Evolutionary conservation across 257 asterid species (phyloP).

Genomic region (Petrea volubilis): DNA sequence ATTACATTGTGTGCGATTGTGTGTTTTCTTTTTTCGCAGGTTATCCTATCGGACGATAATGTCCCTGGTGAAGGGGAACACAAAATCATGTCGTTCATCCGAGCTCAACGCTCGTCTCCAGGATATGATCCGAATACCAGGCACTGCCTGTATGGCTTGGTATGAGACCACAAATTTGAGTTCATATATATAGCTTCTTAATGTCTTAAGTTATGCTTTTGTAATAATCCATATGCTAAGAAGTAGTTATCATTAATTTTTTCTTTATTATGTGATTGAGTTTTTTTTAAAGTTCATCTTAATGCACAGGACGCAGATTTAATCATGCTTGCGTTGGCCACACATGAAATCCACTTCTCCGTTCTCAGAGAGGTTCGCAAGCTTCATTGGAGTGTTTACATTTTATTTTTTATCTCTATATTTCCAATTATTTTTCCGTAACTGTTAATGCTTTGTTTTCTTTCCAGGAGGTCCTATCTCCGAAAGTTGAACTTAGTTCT

Average conservation of each 20-base stretch:
- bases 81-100: constrained; percentile 61
- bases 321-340: constrained; percentile 64
- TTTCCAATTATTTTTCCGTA: neutral
- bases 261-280: neutral
- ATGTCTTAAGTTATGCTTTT: too few relatives aligned
- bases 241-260: neutral
- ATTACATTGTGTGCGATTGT: too few relatives aligned
- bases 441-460: neutral
- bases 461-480: constrained; percentile 19
- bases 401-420: neutral
- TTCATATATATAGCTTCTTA: too few relatives aligned
- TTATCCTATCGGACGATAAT: constrained; percentile 64
- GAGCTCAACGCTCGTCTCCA: constrained; percentile 46
- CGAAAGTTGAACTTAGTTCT: neutral
- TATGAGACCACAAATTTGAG: constrained; percentile 15
- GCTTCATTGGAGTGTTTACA: neutral
- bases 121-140: constrained; percentile 61
- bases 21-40: constrained; percentile 36
- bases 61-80: constrained; percentile 87
- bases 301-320: constrained; percentile 69
- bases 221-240: neutral
- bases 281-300: neutral
- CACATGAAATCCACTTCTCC: constrained; percentile 65
- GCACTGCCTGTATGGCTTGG: constrained; percentile 73
- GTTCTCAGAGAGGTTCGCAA: constrained; percentile 63